Base-by-base conservation (phyloP, 2,329 filamentous ascomycete species). In the Alternaria atra region DNA sequence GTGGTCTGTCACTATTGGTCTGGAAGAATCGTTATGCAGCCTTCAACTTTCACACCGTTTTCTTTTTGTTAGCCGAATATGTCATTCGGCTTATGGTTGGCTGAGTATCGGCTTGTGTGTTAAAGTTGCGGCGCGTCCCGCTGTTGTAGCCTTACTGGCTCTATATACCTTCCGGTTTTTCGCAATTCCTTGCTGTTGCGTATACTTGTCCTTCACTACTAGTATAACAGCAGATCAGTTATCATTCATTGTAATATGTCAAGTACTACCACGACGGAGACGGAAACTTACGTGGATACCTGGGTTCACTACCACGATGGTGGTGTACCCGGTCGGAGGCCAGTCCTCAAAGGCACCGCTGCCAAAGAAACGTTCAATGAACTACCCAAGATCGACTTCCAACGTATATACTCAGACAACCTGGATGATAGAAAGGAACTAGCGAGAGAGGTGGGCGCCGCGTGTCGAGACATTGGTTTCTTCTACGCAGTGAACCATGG, bases 401-500 rank as follows among this genome's bases (percentile, higher is more conserved):
- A 52, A 8, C 70, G 73, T 4, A 69, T 76, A 32, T 75, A 73
- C 55, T 77, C 73, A 5, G 50, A 72, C 8, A 47, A 65, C 0
- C 25, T 75, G 1, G 61, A 63, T 2, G 72, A 75, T 34, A 55
- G 71, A 5, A 68, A 72, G 60, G 65, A 68, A 42, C 43, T 77
- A 15, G 72, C 71, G 2, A 63, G 57, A 9, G 72, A 78, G 60
- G 72, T 79, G 2, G 72, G 73, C 6, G 66, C 65, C 17, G 77
- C 77, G 2, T 78, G 74, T 61, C 67, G 71, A 44, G 68, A 75
- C 37, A 66, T 77, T 3, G 75, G 75, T 0, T 77, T 77, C 65
- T 76, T 77, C 53, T 76, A 75, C 53, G 73, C 73, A 0, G 71
- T 73, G 1, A 76, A 76, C 52, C 69, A 75, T 42, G 69, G 73